Evolutionary conservation across 495 filamentous ascomycete species (phyloP).

Genomic region (Lindgomyces ingoldianus): DNA sequence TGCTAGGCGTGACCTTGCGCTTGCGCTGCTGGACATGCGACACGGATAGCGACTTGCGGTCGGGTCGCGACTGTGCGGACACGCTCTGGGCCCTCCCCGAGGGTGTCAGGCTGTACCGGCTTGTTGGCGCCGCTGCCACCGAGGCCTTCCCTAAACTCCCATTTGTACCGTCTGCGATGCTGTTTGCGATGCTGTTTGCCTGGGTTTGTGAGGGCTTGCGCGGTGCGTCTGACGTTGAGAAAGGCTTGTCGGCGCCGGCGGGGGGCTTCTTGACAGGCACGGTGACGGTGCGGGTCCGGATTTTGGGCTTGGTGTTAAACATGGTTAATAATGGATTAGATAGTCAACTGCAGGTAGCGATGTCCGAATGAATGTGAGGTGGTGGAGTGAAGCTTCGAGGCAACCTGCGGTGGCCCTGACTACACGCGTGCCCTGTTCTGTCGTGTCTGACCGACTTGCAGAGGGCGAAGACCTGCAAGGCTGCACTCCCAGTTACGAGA

Average conservation of each 20-base stretch:
- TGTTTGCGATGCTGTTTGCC: background rate
- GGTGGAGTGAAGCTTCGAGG: background rate
- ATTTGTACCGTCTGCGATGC: background rate
- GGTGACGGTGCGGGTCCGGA: constrained; percentile 28
- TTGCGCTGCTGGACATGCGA: constrained; percentile 20
- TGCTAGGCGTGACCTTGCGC: constrained; percentile 35
- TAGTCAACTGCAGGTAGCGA: background rate
- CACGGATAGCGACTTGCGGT: constrained; percentile 22
- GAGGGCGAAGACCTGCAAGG: too few relatives aligned
- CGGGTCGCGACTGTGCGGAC: constrained; percentile 12
- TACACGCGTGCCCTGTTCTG: background rate
- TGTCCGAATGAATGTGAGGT: background rate
- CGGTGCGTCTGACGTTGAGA: background rate
- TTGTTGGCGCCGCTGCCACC: background rate
- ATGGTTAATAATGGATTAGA: background rate
- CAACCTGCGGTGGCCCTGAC: too few relatives aligned
- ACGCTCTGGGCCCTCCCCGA: constrained; percentile 13
- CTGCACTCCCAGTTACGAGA: background rate
- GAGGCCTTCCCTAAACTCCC: background rate
- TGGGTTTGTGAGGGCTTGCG: constrained; percentile 8
- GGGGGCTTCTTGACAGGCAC: constrained; percentile 30
- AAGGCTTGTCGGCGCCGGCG: background rate
- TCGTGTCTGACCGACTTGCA: too few relatives aligned
- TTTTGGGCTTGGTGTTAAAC: background rate
- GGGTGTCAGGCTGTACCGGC: constrained; percentile 28